Conservation (phyloP, 805 yeast genomes). For the Metschnikowia drakensbergensis region DNA sequence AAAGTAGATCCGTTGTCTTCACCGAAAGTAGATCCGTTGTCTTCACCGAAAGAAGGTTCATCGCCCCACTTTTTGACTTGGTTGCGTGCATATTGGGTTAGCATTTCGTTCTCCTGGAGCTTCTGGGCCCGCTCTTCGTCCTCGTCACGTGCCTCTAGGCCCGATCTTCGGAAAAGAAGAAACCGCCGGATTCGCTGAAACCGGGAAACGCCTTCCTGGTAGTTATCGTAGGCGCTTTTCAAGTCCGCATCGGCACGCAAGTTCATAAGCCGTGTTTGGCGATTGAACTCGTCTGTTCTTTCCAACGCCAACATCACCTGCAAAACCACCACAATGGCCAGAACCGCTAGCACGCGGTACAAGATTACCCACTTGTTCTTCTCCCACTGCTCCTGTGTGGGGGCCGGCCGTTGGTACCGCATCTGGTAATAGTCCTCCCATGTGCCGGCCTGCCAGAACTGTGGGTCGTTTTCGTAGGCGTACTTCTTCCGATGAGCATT, state of each 20-base stretch:
- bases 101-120: slow-evolving; percentile 27
- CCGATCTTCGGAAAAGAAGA: slow-evolving; percentile 30
- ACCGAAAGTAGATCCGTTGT: no score
- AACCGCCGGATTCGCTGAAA: slow-evolving; percentile 34
- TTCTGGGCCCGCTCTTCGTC: slow-evolving; percentile 12
- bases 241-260: slow-evolving; percentile 30
- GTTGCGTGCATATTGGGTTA: slow-evolving; percentile 32
- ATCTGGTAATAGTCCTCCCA: slow-evolving; percentile 60
- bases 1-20: no score
- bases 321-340: slow-evolving; percentile 36
- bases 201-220: slow-evolving; percentile 26
- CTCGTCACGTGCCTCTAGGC: slow-evolving; percentile 18
- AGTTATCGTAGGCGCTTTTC: slow-evolving; percentile 23
- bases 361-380: slow-evolving; percentile 43
- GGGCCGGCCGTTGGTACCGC: slow-evolving; percentile 35
- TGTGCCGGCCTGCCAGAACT: slow-evolving; percentile 58
- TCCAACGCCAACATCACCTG: slow-evolving; percentile 40
- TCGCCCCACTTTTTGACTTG: slow-evolving; percentile 18
- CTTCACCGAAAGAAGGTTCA: slow-evolving; percentile 4
- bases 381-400: slow-evolving; percentile 39
- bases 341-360: slow-evolving; percentile 36
- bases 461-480: slow-evolving; percentile 33
- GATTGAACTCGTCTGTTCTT: slow-evolving; percentile 30
- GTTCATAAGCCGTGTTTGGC: slow-evolving; percentile 22
- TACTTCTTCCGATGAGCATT: slow-evolving; percentile 35